Conservation (phyloP, 2,329 filamentous ascomycete species). For the Aspergillus floridensis region DNA sequence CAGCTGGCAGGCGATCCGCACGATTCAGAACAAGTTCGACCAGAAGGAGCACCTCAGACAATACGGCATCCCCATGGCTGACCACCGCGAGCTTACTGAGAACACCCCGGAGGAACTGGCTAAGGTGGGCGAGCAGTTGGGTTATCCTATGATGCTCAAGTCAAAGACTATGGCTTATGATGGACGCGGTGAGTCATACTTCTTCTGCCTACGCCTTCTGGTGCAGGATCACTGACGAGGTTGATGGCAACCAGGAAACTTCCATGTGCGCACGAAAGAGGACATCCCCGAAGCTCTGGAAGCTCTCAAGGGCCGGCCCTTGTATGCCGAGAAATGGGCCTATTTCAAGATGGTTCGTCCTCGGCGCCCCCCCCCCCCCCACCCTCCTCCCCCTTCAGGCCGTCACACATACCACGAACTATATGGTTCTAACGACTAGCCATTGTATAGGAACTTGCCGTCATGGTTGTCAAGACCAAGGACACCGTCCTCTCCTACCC, state of each 20-base stretch:
- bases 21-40: slow-evolving; percentile 89
- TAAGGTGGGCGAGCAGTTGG: slow-evolving; percentile 62
- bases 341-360: slow-evolving; percentile 64
- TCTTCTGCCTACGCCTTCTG: not conserved
- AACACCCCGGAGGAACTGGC: slow-evolving; percentile 60
- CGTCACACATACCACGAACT: not conserved
- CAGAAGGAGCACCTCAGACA: slow-evolving; percentile 78
- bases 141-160: slow-evolving; percentile 90
- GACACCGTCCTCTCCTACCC: slow-evolving; percentile 74
- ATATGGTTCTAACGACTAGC: slow-evolving; percentile 11
- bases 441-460: slow-evolving; percentile 66
- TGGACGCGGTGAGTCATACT: slow-evolving; percentile 62
- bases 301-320: slow-evolving; percentile 64
- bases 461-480: slow-evolving; percentile 91
- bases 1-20: slow-evolving; percentile 78
- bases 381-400: not conserved
- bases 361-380: too few relatives aligned
- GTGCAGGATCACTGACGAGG: not conserved
- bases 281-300: slow-evolving; percentile 66
- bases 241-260: slow-evolving; percentile 56
- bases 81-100: slow-evolving; percentile 64
- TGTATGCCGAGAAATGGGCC: slow-evolving; percentile 90
- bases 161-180: slow-evolving; percentile 88
- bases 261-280: slow-evolving; percentile 57
- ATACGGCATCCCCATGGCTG: slow-evolving; percentile 68